A percentile compares a stretch with the other conserved stretches of the same genome.
These are phyloP conservation scores for Stephania cephalantha DNA, from an alignment of 164 flowering plant genomes.

Conservation along the genomic window DNA sequence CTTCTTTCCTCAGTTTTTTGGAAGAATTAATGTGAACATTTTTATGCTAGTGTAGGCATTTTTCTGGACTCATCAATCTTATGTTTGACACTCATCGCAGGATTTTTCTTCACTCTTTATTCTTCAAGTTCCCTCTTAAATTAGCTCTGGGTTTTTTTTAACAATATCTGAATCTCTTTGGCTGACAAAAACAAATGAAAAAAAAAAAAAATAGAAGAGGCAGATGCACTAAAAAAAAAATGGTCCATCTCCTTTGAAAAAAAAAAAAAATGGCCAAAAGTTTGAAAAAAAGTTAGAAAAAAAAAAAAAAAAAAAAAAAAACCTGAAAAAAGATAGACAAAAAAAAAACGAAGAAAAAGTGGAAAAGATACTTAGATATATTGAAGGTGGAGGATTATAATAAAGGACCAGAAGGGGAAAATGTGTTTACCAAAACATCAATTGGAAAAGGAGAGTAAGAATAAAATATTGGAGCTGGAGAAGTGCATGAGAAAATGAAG, in stretches of 20 bases:
- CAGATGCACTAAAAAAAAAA: background rate
- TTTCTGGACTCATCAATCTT: slow-evolving; percentile 10
- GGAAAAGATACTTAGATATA: background rate
- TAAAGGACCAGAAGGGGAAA: background rate
- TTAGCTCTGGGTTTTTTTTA: slow-evolving; percentile 7
- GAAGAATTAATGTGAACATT: slow-evolving; percentile 6
- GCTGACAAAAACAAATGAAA: background rate
- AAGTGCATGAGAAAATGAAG: background rate
- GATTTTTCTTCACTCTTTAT: slow-evolving; percentile 4
- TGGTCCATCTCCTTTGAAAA: background rate
- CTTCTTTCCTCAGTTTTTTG: background rate
- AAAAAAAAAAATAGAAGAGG: background rate
- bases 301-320: background rate
- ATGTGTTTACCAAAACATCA: background rate
- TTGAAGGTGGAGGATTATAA: background rate
- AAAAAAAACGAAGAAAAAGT: background rate
- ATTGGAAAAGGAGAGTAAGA: background rate
- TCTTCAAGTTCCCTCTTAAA: slow-evolving; percentile 18
- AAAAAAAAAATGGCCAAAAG: background rate
- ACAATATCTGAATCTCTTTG: background rate
- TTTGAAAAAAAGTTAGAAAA: background rate
- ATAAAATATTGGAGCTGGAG: background rate
- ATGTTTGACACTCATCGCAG: slow-evolving; percentile 14
- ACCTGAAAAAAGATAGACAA: background rate
- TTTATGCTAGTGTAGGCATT: background rate